Percentiles rank a stretch among this genome's conserved stretches.
Conservation (phyloP, 495 filamentous ascomycete genomes). For the Penicillium coffeae region DNA sequence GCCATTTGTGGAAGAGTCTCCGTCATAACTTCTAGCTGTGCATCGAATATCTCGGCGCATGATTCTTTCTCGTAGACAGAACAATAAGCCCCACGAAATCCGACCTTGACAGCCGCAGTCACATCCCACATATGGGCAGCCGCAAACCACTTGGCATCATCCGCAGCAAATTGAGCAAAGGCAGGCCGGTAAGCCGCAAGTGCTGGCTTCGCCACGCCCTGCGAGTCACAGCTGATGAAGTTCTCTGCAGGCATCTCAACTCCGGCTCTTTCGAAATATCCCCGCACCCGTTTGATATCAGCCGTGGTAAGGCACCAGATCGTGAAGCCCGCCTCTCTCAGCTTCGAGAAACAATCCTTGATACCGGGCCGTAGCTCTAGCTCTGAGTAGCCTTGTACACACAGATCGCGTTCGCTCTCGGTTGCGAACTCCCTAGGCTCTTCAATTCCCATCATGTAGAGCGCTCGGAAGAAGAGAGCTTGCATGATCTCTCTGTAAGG, state of each 20-base stretch:
- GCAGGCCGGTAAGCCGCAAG: constrained; percentile 26
- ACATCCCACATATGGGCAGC: constrained; percentile 44
- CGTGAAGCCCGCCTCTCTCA: constrained; percentile 33
- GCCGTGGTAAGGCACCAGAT: constrained; percentile 44
- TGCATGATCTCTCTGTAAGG: constrained; percentile 31
- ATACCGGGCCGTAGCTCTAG: constrained; percentile 27
- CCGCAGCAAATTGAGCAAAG: constrained; percentile 6
- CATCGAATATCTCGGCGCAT: constrained; percentile 28
- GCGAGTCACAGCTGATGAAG: constrained; percentile 34
- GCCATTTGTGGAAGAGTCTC: constrained; percentile 27
- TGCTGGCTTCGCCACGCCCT: constrained; percentile 30
- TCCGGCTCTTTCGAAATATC: constrained; percentile 34
- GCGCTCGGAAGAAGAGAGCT: constrained; percentile 38
- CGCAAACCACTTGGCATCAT: constrained; percentile 30
- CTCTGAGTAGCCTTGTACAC: constrained; percentile 26
- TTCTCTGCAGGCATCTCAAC: constrained; percentile 39
- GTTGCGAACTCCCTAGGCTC: constrained; percentile 33
- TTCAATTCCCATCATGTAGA: constrained; percentile 34
- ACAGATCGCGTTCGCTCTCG: constrained; percentile 29
- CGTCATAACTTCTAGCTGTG: constrained; percentile 25
- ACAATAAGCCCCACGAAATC: constrained; percentile 33
- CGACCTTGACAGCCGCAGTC: constrained; percentile 26
- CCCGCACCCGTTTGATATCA: constrained; percentile 30
- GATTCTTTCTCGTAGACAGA: constrained; percentile 31
- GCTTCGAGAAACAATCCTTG: constrained; percentile 26